Base-by-base conservation (phyloP, 768 basidiomycete genomes). In the Tulasnella sp. region DNA sequence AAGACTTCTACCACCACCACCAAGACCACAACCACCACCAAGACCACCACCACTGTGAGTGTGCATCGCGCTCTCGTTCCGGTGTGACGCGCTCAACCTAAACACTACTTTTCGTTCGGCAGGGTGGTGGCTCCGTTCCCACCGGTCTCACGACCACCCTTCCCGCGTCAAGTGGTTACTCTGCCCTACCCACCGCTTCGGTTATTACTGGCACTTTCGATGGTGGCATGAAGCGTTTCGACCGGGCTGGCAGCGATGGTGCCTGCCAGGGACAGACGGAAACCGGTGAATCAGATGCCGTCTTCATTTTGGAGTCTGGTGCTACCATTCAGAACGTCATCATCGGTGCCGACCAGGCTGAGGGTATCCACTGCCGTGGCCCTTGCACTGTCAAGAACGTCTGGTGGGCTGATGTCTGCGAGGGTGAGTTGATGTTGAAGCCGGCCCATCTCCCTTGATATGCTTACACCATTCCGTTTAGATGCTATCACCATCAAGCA, bases 321-420 rank as follows among this genome's bases (percentile, higher is more conserved):
- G 62, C 62, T 9, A 68, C 62, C n/a, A 68, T 68, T 12, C 62
- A 68, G 27, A 68, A 68, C 80, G 80, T 79, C 72, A 81, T 81
- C 80, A 81, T 81, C 75, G 80, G 80, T 52, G 71, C 72, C 39
- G 79, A 48, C 34, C 80, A 81, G 62, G 78, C 78, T 62, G 80
- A 81, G 68, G 80, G 80, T 46, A 79, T 81, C n/a, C 80, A 81
- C 79, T 80, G 80, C 62, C 74, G 74, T 75, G 80, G 80, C 27
- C 73, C 80, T 36, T 81, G 79, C 75, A 81, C 80, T 24, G 58
- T 81, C 74, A 39, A 75, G 52, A 80, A 81, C 58, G 78, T 80
- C 79, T 80, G 80, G 80, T 81, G 80, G 80, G 52, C 74, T 48
- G 79, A 81, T 74, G 80, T 81, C 24, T 81, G 80, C 75, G 80